A percentile compares a stretch with the other conserved stretches of the same genome.
Evolutionary conservation across 2,329 filamentous ascomycete species (phyloP).

Genomic region (Venturia aucupariae): DNA sequence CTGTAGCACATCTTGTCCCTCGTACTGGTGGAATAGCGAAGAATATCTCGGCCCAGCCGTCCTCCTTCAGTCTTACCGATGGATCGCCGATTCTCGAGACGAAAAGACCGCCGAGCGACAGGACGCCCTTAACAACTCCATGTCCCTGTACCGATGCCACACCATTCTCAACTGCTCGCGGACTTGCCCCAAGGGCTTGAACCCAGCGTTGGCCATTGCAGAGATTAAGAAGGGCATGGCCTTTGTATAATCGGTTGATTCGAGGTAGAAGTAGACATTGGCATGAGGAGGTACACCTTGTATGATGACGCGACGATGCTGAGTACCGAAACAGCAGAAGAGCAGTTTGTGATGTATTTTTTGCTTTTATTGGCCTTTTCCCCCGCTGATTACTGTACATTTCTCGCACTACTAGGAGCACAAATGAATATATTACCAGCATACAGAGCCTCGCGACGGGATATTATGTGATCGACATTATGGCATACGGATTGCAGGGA

Average conservation of each 20-base stretch:
- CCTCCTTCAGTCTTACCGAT: conserved; percentile 94
- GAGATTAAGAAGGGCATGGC: conserved; percentile 99
- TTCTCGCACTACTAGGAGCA: neutral
- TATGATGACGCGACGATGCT: neutral
- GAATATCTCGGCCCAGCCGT: conserved; percentile 97
- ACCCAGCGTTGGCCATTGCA: conserved; percentile 89
- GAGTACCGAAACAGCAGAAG: neutral
- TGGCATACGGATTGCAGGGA: too few species aligned
- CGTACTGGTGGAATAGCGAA: conserved; percentile 99
- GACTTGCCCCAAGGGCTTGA: conserved; percentile 96
- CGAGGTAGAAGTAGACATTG: neutral
- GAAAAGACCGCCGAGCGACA: conserved; percentile 82
- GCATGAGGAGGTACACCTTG: neutral
- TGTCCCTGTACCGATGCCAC: conserved; percentile 98
- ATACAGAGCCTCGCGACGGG: neutral
- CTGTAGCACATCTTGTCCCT: conserved; percentile 98
- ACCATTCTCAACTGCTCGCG: conserved; percentile 98
- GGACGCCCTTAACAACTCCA: conserved; percentile 90
- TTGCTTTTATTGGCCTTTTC: neutral
- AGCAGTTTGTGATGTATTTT: neutral
- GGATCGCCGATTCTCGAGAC: conserved; percentile 91
- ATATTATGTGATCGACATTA: too few species aligned
- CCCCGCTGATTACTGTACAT: neutral
- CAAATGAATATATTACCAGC: neutral
- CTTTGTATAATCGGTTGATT: conserved; percentile 22